Evolutionary conservation across 2,329 filamentous ascomycete species (phyloP), one percentile per base, ranked within the genome.

Genomic region (Ceratocystis huliohia): DNA sequence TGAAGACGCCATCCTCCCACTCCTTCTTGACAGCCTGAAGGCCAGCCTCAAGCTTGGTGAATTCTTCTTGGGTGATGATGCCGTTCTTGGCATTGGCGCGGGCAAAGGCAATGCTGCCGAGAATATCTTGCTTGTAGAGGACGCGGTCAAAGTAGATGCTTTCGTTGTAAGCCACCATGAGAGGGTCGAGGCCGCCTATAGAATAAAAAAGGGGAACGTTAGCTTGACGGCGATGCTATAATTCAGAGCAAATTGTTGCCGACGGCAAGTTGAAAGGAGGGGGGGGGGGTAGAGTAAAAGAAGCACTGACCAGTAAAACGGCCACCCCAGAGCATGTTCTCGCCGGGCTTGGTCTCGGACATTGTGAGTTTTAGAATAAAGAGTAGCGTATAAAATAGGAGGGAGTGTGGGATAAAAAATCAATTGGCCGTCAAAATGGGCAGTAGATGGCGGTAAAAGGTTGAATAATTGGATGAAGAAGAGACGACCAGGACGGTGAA

Each of bases 131-230:
- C 68, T 85, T 84, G 78, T 90, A 89, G 72, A 96, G 86, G 65
- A 81, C 80, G 70, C 86, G 84, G 76, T 96, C 91, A 76, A 88
- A 92, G 74, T 84, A 84, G 71, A 96, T 87, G 65, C 84, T 88
- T 72, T 87, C 86, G 75, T 96, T 96, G 80, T 93, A 96, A 70
- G 88, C 81, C 69, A 86, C 82, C 90, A 96, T 96, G 64, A 95
- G 82, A 65, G 90, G 89, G 76, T 95, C 89, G 70, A 93, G 84
- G 71, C 84, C 88, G 79, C 89, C 88, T 88, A 71, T 67, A 62
- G 25, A 44, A 4, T 7, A 25, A 22, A 41, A 37, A 45, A 17
- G 57, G 30, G 13, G 28, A 15, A 61, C 57, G 30, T 64, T 53
- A 56, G 63, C 61, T 56, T 37, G 33, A 13, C 13, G 63, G 44